Evolutionary conservation across 306 rosid species (phyloP).

Genomic region (Quercus berberidifolia): DNA sequence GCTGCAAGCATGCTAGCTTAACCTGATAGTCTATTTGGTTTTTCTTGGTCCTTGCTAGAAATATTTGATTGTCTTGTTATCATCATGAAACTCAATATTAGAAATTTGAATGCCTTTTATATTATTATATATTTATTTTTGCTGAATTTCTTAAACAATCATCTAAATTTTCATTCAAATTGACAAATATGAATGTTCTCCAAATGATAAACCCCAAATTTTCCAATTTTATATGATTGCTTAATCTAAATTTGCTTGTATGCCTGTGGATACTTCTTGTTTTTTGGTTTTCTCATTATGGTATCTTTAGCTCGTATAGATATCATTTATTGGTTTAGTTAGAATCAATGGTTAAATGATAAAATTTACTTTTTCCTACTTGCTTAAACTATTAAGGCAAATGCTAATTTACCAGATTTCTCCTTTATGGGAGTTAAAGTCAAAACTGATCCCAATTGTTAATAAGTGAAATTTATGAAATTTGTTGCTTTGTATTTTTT

Average conservation of each 20-base stretch:
- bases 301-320: too few relatives aligned
- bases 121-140: too few relatives aligned
- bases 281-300: rapidly evolving
- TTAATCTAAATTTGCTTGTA: not conserved
- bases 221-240: not conserved
- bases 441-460: too few relatives aligned
- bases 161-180: not conserved
- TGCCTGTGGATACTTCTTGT: not conserved
- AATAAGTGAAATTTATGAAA: too few relatives aligned
- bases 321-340: too few relatives aligned
- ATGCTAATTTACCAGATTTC: too few relatives aligned
- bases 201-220: not conserved
- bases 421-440: too few relatives aligned
- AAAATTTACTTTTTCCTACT: too few relatives aligned
- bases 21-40: not conserved
- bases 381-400: too few relatives aligned
- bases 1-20: constrained; percentile 62
- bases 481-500: too few relatives aligned
- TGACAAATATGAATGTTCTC: not conserved
- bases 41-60: not conserved
- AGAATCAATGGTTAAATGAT: too few relatives aligned
- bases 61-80: not conserved
- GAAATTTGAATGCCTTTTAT: too few relatives aligned
- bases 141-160: not conserved
- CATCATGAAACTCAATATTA: not conserved